Percentiles rank a stretch among this genome's conserved stretches.
Evolutionary conservation across 1,284 basidiomycete species (phyloP).

Genomic region (Porogramme epimiltina): DNA sequence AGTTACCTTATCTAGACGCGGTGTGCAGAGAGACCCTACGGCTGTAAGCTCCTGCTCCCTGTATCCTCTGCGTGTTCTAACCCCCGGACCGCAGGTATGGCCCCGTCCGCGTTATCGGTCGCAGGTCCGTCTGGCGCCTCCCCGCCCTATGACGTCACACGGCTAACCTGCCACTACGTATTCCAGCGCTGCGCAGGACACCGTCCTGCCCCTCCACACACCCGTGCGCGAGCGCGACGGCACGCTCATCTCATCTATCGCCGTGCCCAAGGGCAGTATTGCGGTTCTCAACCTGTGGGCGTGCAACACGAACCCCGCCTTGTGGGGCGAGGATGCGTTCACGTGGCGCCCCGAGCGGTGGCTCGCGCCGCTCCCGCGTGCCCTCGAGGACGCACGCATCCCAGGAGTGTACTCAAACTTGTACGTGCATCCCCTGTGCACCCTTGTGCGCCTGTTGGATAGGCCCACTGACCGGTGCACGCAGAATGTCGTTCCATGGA

Average conservation of each 20-base stretch:
- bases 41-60: slow-evolving; percentile 14
- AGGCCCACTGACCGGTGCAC: background rate
- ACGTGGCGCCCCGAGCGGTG: slow-evolving; percentile 47
- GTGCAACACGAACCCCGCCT: slow-evolving; percentile 45
- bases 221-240: slow-evolving; percentile 31
- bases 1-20: slow-evolving; percentile 34
- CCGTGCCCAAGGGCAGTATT: slow-evolving; percentile 46
- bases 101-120: background rate
- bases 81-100: background rate
- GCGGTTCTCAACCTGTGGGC: slow-evolving; percentile 48
- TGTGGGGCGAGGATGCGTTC: slow-evolving; percentile 59
- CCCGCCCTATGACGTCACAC: background rate
- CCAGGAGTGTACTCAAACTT: slow-evolving; percentile 27
- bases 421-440: background rate
- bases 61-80: background rate
- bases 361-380: slow-evolving; percentile 25
- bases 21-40: slow-evolving; percentile 36
- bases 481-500: slow-evolving; percentile 35
- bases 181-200: slow-evolving; percentile 20
- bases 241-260: slow-evolving; percentile 37
- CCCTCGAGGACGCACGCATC: slow-evolving; percentile 23
- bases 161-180: slow-evolving; percentile 5
- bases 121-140: background rate
- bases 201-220: slow-evolving; percentile 27
- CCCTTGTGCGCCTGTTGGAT: background rate